phyloP scores from a whole-genome alignment of 2,329 filamentous ascomycete species.

The Hymenoscyphus occultus region DNA sequence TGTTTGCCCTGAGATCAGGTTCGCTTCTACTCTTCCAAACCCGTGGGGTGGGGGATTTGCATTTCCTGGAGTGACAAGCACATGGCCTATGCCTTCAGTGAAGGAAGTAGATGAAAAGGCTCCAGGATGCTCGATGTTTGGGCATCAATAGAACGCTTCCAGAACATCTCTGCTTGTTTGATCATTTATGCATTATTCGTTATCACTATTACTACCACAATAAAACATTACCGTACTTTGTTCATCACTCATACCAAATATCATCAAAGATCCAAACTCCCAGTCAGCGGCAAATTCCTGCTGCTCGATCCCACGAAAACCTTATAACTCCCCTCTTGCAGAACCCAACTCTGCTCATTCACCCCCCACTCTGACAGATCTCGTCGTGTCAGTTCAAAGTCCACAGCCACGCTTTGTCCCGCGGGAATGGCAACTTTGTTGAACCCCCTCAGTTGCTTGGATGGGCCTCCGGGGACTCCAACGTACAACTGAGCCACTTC shows the following conservation, averaged over 20 bases:
- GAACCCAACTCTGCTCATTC: slow-evolving; percentile 54
- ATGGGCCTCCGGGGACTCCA: slow-evolving; percentile 43
- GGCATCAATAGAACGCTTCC: not conserved
- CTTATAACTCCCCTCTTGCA: slow-evolving; percentile 35
- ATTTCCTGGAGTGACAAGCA: too few relatives aligned
- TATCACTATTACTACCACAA: not conserved
- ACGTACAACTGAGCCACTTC: slow-evolving; percentile 37
- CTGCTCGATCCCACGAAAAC: slow-evolving; percentile 28
- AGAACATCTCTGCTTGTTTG: not conserved
- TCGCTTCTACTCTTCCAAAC: not conserved
- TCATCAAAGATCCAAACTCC: slow-evolving; percentile 10
- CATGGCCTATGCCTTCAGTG: not conserved
- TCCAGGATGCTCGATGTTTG: not conserved
- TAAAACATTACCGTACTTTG: not conserved
- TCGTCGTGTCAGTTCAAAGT: slow-evolving; percentile 55
- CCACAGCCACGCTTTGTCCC: slow-evolving; percentile 44
- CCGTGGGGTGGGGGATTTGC: not conserved
- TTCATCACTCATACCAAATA: not conserved
- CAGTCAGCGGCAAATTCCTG: slow-evolving; percentile 19
- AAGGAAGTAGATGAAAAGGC: not conserved
- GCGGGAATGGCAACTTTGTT: slow-evolving; percentile 52
- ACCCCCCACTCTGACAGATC: slow-evolving; percentile 67
- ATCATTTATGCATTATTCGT: not conserved
- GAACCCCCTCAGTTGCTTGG: slow-evolving; percentile 61
- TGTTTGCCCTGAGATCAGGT: not conserved